A percentile compares a stretch with the other conserved stretches of the same genome.
phyloP scores from a whole-genome alignment of 2,329 filamentous ascomycete species.

The Bipolaris victoriae region DNA sequence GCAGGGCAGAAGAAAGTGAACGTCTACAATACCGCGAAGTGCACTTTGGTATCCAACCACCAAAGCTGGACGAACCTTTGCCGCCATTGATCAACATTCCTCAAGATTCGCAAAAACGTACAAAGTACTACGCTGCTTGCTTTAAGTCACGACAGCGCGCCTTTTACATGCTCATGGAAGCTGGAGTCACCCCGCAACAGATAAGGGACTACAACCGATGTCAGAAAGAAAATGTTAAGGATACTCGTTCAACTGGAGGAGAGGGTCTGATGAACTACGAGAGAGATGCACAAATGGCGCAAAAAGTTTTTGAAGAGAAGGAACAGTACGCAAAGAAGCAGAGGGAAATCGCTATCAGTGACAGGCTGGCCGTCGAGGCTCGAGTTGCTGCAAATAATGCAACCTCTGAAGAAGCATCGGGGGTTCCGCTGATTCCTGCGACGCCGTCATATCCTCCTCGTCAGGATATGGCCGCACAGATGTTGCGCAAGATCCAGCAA shows the following conservation, averaged over 20 bases:
- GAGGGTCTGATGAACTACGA: constrained; percentile 35
- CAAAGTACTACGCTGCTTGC: constrained; percentile 40
- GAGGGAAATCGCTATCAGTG: constrained; percentile 37
- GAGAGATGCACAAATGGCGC: constrained; percentile 30
- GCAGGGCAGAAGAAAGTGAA: constrained; percentile 33
- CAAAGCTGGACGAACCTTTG: constrained; percentile 30
- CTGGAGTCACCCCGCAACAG: constrained; percentile 36
- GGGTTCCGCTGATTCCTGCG: constrained; percentile 35
- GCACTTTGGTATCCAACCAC: constrained; percentile 39
- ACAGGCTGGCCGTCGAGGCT: constrained; percentile 34
- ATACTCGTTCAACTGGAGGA: constrained; percentile 29
- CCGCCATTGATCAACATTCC: constrained; percentile 44
- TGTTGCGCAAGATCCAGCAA: constrained; percentile 16
- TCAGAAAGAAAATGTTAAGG: constrained; percentile 28
- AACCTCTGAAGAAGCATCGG: constrained; percentile 16
- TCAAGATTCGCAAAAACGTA: constrained; percentile 23
- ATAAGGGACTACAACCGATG: constrained; percentile 36
- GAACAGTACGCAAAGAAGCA: constrained; percentile 30
- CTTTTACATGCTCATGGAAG: constrained; percentile 38
- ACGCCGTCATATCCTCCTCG: constrained; percentile 20
- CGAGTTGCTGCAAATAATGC: constrained; percentile 20
- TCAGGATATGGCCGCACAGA: constrained; percentile 12
- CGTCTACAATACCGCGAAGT: constrained; percentile 42
- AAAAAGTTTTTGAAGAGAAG: constrained; percentile 21
- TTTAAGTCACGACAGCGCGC: constrained; percentile 42